Base-by-base conservation (phyloP, 768 basidiomycete species). In the Pleurotus ostreatus region DNA sequence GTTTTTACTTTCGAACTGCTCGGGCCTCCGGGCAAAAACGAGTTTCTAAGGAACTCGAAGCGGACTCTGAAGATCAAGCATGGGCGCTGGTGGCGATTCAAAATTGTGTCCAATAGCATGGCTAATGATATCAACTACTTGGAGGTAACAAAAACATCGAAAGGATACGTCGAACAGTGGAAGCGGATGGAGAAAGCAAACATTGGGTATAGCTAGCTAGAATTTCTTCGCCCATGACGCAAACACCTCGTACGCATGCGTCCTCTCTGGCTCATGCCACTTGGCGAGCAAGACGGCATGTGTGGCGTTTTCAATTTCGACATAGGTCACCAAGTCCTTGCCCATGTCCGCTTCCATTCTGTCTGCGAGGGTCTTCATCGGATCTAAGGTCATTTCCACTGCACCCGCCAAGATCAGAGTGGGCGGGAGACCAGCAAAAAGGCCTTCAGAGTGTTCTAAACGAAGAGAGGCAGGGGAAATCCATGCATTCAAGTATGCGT, bases 351-450 rank as follows among this genome's bases (percentile, higher is more conserved):
- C 53, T 39, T 40, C 57, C 71, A 74, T 68, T 57, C 60, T 63
- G 45, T 60, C 64, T 30, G 57, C 40, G 55, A 75, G 55, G 5
- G 65, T 69, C 22, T 56, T 46, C 3, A 65, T 63, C 20, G 65
- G 56, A 60, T 77, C 76, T 8, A 66, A 61, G 3, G 71, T n/a
- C 52, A 63, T 60, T 58, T 78, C 74, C 2, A 66, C 66, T 4
- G 63, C 68, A 15, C 78, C 74, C 2, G 65, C 65, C 0, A 63
- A 56, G 18, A 77, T 63, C 57, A 70, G 72, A 3, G 72, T 75
- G 20, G 63, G 61, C 4, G 77, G 75, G 57, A 70, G 55, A 18
- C 49, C 57, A 5, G 13, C 12, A 46, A 53, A 61, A 60, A 76
- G 74, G 22, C 58, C 57, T 15, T 61, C 69, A 4, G 57, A 39